A percentile compares a stretch with the other conserved stretches of the same genome.
These are phyloP conservation scores for Erysimum pusillum DNA, from an alignment of 441 rosid species.

Conservation along the genomic window DNA sequence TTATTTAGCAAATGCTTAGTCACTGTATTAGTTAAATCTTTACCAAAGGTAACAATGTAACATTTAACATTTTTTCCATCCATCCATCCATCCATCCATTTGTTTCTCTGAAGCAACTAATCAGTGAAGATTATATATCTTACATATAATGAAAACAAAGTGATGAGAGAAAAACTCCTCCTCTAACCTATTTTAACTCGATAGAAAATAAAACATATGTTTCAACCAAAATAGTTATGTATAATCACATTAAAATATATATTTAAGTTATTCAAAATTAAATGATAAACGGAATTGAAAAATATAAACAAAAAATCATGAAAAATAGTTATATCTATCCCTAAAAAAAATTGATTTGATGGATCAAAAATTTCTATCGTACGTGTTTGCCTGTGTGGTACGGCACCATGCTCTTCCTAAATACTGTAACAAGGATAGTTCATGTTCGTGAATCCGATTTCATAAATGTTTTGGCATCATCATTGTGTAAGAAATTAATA, in stretches of 20 bases:
- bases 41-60: not conserved
- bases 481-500: not conserved
- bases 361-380: constrained; percentile 13
- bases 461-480: constrained; percentile 13
- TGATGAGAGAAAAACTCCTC: too few species aligned
- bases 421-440: not conserved
- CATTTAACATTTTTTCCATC: not conserved
- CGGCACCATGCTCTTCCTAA: constrained; percentile 5
- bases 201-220: too few species aligned
- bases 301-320: too few species aligned
- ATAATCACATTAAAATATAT: too few species aligned
- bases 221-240: too few species aligned
- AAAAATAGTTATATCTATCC: not conserved
- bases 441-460: not conserved
- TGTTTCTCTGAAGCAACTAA: not conserved
- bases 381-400: constrained; percentile 22
- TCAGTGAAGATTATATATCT: not conserved
- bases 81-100: not conserved
- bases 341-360: not conserved
- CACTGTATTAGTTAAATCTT: not conserved
- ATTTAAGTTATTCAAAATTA: too few species aligned
- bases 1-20: not conserved
- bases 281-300: too few species aligned
- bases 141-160: not conserved
- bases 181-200: too few species aligned